phyloP scores from a whole-genome alignment of 257 asterid genomes.

The Penstemon davidsonii region DNA sequence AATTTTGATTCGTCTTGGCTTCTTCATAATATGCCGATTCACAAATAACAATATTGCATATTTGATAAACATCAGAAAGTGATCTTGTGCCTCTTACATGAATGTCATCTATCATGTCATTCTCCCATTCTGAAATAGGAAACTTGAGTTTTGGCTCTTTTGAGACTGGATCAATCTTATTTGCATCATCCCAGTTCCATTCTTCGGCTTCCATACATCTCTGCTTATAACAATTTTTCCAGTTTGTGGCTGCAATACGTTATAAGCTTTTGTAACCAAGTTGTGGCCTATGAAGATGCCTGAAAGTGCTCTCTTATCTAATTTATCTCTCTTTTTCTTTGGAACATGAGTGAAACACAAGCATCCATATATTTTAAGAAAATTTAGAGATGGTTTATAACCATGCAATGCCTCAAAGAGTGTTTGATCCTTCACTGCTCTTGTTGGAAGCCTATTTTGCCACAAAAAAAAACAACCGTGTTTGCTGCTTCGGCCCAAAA shows the following conservation, averaged over 20 bases:
- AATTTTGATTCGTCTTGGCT: neutral
- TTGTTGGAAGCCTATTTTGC: neutral
- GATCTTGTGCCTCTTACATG: neutral
- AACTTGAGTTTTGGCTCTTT: too few species aligned
- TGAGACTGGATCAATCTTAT: neutral
- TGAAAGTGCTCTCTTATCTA: neutral
- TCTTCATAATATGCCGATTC: slow-evolving; percentile 12
- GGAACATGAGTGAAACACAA: slow-evolving; percentile 1
- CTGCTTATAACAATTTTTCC: slow-evolving; percentile 13
- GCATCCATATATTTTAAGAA: neutral
- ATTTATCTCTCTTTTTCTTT: neutral
- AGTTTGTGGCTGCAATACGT: neutral
- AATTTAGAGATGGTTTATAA: slow-evolving; percentile 10
- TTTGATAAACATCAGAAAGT: slow-evolving; percentile 19
- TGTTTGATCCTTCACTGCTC: neutral
- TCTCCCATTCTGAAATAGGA: neutral
- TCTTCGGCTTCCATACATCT: slow-evolving; percentile 15
- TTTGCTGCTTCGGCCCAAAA: neutral
- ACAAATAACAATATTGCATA: slow-evolving; percentile 4
- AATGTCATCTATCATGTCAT: neutral
- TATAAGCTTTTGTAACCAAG: slow-evolving; percentile 1
- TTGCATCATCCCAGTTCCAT: slow-evolving; percentile 10
- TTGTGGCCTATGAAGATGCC: slow-evolving; percentile 11
- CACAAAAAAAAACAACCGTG: neutral
- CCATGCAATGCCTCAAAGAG: slow-evolving; percentile 24